phyloP scores from a whole-genome alignment of 2,329 filamentous ascomycete genomes.

The Sporothrix globosa region DNA sequence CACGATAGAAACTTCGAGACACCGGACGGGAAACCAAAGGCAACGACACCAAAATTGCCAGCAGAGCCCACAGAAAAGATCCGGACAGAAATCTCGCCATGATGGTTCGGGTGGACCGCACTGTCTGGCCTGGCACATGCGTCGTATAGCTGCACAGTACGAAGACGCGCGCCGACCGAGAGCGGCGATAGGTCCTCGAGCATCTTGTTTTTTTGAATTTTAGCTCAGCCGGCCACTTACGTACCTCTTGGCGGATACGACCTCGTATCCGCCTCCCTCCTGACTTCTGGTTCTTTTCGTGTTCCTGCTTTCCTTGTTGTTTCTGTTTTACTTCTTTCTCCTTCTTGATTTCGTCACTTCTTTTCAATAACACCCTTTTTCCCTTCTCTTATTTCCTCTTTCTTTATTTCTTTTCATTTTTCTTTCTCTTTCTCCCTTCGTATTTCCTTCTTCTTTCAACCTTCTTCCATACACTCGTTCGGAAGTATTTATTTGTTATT shows the following conservation, averaged over 20 bases:
- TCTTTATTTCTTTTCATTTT: conserved; percentile 21
- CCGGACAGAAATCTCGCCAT: conserved; percentile 9
- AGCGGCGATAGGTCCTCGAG: not conserved
- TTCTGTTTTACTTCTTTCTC: conserved; percentile 11
- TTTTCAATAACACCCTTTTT: not conserved
- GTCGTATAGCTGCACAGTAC: conserved; percentile 22
- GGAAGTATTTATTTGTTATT: conserved; percentile 11
- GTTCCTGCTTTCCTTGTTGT: conserved; percentile 14
- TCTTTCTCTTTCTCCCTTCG: conserved; percentile 6
- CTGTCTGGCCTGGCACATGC: conserved; percentile 17
- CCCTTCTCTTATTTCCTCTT: conserved; percentile 13
- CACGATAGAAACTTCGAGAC: conserved; percentile 13
- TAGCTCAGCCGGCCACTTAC: conserved; percentile 26
- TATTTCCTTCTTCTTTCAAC: conserved; percentile 20
- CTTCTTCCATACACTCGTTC: conserved; percentile 28
- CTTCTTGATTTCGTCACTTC: conserved; percentile 13
- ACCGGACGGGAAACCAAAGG: not conserved
- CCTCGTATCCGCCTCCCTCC: conserved; percentile 31
- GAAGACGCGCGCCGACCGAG: not conserved
- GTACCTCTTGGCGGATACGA: conserved; percentile 29
- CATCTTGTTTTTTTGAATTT: conserved; percentile 25
- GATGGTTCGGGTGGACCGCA: conserved; percentile 3
- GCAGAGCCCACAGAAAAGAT: not conserved
- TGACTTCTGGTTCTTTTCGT: conserved; percentile 20
- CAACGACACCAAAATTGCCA: not conserved